A percentile compares a stretch with the other conserved stretches of the same genome.
phyloP scores from a whole-genome alignment of 495 filamentous ascomycete genomes.

The Hypoxylon cercidicola region DNA sequence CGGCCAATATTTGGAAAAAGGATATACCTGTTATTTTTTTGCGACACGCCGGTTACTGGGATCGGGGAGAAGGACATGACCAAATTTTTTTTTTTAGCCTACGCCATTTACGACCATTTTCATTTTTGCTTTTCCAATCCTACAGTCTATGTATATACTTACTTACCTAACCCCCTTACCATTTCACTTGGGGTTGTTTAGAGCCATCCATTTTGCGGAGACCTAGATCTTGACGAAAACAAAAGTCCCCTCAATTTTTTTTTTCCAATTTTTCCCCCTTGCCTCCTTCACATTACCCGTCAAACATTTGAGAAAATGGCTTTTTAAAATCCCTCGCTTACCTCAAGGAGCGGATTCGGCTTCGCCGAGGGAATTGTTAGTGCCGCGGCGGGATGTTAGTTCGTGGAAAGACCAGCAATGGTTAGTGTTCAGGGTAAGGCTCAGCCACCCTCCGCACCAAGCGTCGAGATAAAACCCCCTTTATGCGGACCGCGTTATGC shows the following conservation, averaged over 20 bases:
- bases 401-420: conserved; percentile 21
- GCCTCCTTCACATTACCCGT: conserved; percentile 2
- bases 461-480: conserved; percentile 21
- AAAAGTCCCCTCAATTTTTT: conserved; percentile 13
- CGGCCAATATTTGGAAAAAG: conserved; percentile 30
- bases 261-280: conserved; percentile 16
- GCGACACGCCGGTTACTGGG: conserved; percentile 23
- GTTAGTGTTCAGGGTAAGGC: conserved; percentile 35
- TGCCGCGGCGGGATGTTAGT: conserved; percentile 29
- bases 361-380: conserved; percentile 36
- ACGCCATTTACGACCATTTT: conserved; percentile 35
- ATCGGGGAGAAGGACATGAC: conserved; percentile 24
- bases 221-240: conserved; percentile 5
- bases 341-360: conserved; percentile 37
- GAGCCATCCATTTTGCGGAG: conserved; percentile 21
- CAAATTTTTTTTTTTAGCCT: conserved; percentile 10
- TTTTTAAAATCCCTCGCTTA: conserved; percentile 38
- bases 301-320: conserved; percentile 8
- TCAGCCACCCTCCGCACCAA: conserved; percentile 40
- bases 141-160: conserved; percentile 26
- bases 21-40: conserved; percentile 28
- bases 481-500: conserved; percentile 28
- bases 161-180: conserved; percentile 3
- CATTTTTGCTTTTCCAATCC: conserved; percentile 14
- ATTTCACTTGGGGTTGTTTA: conserved; percentile 19